phyloP scores from a whole-genome alignment of 108 stramenopile species.

The Discostella stelligeroides region DNA sequence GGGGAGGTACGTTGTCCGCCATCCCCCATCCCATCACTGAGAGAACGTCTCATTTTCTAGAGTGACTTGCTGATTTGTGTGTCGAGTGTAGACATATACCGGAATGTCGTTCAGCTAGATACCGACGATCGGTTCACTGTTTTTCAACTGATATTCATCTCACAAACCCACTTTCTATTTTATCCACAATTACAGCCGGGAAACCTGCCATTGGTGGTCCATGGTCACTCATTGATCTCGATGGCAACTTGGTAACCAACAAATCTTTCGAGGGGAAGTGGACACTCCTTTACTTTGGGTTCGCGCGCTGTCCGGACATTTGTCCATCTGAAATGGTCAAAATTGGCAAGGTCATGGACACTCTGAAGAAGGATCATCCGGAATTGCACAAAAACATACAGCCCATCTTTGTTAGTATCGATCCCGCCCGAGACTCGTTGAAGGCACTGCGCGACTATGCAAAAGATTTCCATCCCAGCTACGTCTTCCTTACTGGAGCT shows the following conservation, averaged over 20 bases:
- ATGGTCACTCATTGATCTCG: slow-evolving; percentile 87
- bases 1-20: slow-evolving; percentile 72
- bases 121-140: not conserved
- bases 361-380: slow-evolving; percentile 76
- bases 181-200: slow-evolving; percentile 58
- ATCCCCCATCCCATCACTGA: slow-evolving; percentile 20
- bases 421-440: slow-evolving; percentile 97
- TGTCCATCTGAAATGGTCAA: slow-evolving; percentile 99
- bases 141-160: not conserved
- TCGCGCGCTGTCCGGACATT: slow-evolving; percentile 99
- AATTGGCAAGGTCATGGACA: slow-evolving; percentile 92
- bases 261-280: slow-evolving; percentile 86
- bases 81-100: not conserved
- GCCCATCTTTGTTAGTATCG: slow-evolving; percentile 98
- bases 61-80: not conserved
- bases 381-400: slow-evolving; percentile 70
- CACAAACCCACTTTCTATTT: not conserved
- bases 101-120: no score
- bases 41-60: not conserved
- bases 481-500: slow-evolving; percentile 90
- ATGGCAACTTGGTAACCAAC: slow-evolving; percentile 86
- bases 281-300: slow-evolving; percentile 98
- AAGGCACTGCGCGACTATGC: slow-evolving; percentile 90
- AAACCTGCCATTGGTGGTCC: slow-evolving; percentile 91
- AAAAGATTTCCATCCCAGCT: slow-evolving; percentile 95